Conservation (phyloP, 108 stramenopile genomes). For the Chaetoceros tenuissimus region DNA sequence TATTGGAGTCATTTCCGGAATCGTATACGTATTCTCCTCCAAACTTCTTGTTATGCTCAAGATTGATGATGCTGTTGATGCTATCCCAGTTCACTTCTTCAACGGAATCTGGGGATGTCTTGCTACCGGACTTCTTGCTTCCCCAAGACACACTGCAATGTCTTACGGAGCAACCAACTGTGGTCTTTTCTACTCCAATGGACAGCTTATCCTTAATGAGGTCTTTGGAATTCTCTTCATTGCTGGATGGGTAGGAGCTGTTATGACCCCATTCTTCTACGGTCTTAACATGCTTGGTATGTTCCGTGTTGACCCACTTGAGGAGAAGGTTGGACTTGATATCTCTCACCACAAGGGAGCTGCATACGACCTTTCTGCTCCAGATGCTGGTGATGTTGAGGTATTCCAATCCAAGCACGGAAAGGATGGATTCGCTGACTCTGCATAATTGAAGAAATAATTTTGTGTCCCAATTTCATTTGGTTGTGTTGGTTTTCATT, state of each 20-base stretch:
- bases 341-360: conserved; percentile 76
- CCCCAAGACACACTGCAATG: conserved; percentile 25
- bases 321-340: conserved; percentile 80
- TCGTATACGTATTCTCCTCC: conserved; percentile 56
- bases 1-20: conserved; percentile 65
- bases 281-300: conserved; percentile 48
- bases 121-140: conserved; percentile 62
- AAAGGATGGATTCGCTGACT: conserved; percentile 11
- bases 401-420: conserved; percentile 47
- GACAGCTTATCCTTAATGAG: conserved; percentile 52
- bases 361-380: conserved; percentile 59
- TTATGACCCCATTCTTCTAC: conserved; percentile 76
- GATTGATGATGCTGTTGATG: conserved; percentile 92
- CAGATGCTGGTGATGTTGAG: conserved; percentile 51
- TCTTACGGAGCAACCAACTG: conserved; percentile 22
- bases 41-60: conserved; percentile 56
- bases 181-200: conserved; percentile 50
- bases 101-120: conserved; percentile 81
- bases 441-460: conserved; percentile 3
- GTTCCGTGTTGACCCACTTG: conserved; percentile 81
- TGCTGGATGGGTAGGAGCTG: conserved; percentile 59
- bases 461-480: not conserved
- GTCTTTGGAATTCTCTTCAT: conserved; percentile 59
- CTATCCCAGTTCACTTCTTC: conserved; percentile 80
- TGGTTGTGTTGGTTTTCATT: not conserved